Evolutionary conservation across 768 basidiomycete species (phyloP), one percentile per base, ranked within the genome.

Genomic region (Suillus weaverae): DNA sequence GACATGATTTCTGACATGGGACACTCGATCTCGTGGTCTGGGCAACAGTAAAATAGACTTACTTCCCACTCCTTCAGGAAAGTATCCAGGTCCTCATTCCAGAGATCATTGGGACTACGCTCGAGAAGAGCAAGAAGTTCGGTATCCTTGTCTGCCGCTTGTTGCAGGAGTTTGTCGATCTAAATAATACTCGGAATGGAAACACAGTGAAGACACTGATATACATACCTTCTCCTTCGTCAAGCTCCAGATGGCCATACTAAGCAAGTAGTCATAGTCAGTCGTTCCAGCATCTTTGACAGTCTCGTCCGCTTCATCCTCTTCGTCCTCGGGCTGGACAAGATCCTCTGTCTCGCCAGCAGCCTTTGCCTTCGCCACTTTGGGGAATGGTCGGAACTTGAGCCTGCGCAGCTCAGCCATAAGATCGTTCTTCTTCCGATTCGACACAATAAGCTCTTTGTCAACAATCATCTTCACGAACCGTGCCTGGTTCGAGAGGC

Each of bases 401-500:
- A 87, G 85, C 74, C 83, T 85, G 65, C 94, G 88, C 70, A 99
- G 77, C 68, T 99, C 96, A 2, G 76, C 81, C 43, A 97, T 88
- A 67, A 99, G 90, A 61, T 91, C 94, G 2, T 80, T 85, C 75
- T 94, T 96, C 79, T 93, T 95, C 74, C 97, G 90, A 70, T 91
- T 94, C 14, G 90, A 87, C 32, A 99, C 88, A 35, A 84, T 77
- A 22, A 99, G 84, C 72, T 94, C 81, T 74, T 87, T 92, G 70
- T 89, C 86, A 63, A 99, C 84, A 69, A 99, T 97, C 95, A 98
- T 96, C 76, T 94, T 86, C 59, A 99, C 89, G 77, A 99, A 99
- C 26, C 96, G 90, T 14, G 95, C 97, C 74, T 99, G 97, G 75
- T 99, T 99, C 62, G 88, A 89, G 20, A 98, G 81, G 68, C 86